These are phyloP conservation scores for Peniophora sp. DNA, from an alignment of 1,284 basidiomycete species.

Conservation along the genomic window DNA sequence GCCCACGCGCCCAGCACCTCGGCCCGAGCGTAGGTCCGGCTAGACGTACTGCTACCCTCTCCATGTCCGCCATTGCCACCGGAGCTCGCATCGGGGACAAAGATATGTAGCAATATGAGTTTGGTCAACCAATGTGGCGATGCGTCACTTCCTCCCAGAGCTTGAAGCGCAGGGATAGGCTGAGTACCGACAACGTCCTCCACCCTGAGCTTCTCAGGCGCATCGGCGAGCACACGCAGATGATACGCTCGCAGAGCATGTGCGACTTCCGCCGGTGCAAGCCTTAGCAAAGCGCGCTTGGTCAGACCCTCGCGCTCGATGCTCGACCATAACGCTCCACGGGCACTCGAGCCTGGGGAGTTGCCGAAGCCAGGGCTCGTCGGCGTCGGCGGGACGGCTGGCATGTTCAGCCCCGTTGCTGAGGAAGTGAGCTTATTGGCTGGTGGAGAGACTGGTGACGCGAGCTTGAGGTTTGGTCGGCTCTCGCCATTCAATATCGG, in stretches of 20 bases:
- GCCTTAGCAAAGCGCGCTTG: slow-evolving; percentile 49
- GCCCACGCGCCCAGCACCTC: slow-evolving; percentile 68
- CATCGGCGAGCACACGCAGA: slow-evolving; percentile 35
- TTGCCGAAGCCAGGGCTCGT: slow-evolving; percentile 6
- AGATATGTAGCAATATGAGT: slow-evolving; percentile 57
- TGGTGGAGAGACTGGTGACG: slow-evolving; percentile 3
- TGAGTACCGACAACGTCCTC: slow-evolving; percentile 31
- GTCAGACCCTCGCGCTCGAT: slow-evolving; percentile 62
- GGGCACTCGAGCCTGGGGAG: slow-evolving; percentile 4
- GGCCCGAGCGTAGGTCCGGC: slow-evolving; percentile 57
- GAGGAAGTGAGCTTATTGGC: slow-evolving; percentile 1
- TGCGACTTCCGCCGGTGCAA: slow-evolving; percentile 52
- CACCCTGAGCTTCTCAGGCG: slow-evolving; percentile 43
- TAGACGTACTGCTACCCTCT: slow-evolving; percentile 13
- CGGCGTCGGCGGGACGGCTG: slow-evolving; percentile 1
- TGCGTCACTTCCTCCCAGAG: slow-evolving; percentile 60
- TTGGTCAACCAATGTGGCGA: slow-evolving; percentile 75
- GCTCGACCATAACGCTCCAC: slow-evolving; percentile 30
- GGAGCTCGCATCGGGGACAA: slow-evolving; percentile 42
- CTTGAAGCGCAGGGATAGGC: slow-evolving; percentile 12
- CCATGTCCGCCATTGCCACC: no score
- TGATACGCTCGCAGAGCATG: slow-evolving; percentile 55
- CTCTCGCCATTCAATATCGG: background rate
- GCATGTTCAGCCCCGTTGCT: slow-evolving; percentile 1
- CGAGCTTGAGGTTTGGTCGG: slow-evolving; percentile 2